Conservation (phyloP, 140 eudicot genomes). For the Bidens hawaiensis region DNA sequence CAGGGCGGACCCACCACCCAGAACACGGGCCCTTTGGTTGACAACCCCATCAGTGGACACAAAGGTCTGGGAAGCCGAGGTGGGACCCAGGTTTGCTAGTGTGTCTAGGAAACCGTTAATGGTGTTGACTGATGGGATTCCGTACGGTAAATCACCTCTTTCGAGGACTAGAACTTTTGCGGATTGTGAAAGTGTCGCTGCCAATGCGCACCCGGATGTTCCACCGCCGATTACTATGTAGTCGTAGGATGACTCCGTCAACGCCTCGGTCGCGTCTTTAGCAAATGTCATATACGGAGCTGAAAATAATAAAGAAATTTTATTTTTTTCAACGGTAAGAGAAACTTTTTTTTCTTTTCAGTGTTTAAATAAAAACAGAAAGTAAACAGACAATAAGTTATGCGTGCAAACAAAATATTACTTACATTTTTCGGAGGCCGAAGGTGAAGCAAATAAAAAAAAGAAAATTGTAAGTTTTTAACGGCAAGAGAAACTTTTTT, state of each 20-base stretch:
- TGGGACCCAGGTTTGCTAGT: conserved; percentile 41
- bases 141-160: conserved; percentile 68
- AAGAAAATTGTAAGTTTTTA: too few species aligned
- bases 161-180: conserved; percentile 59
- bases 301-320: conserved; percentile 22
- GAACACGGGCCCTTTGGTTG: conserved; percentile 61
- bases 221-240: conserved; percentile 88
- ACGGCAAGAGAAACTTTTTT: too few species aligned
- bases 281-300: conserved; percentile 71
- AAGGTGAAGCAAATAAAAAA: too few species aligned
- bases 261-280: conserved; percentile 55
- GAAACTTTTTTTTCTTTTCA: too few species aligned
- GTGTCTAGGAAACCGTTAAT: conserved; percentile 36
- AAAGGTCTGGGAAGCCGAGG: conserved; percentile 62
- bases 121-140: conserved; percentile 42
- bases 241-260: conserved; percentile 36
- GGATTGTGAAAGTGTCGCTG: conserved; percentile 67
- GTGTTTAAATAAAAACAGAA: too few species aligned
- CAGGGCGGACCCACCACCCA: conserved; percentile 75
- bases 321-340: too few species aligned
- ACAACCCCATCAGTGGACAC: conserved; percentile 81
- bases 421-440: too few species aligned
- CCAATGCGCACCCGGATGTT: conserved; percentile 73
- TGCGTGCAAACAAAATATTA: too few species aligned
- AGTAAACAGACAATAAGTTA: too few species aligned